These are phyloP conservation scores for Neonectria sp. DNA, from an alignment of 2,329 filamentous ascomycete species.

Conservation along the genomic window DNA sequence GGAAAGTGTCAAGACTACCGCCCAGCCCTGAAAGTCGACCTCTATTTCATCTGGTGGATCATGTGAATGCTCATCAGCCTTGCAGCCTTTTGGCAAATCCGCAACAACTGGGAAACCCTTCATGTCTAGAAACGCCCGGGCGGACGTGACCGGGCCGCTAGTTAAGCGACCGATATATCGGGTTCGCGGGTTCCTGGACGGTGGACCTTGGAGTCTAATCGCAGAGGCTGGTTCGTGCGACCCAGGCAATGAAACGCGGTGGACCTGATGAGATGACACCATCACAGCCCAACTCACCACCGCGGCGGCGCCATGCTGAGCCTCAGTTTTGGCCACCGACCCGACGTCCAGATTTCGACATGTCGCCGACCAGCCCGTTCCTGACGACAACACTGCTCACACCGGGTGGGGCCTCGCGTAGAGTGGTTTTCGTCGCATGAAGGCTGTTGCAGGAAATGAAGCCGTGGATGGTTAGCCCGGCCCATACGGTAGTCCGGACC, in stretches of 20 bases:
- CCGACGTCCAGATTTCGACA: slow-evolving; percentile 26
- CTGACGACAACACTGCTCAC: background rate
- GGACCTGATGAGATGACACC: slow-evolving; percentile 12
- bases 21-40: background rate
- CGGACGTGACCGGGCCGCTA: background rate
- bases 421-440: background rate
- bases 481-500: background rate
- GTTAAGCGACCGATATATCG: slow-evolving; percentile 15
- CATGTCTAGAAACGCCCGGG: background rate
- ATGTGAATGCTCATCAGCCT: background rate
- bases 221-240: slow-evolving; percentile 2
- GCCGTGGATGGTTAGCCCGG: background rate
- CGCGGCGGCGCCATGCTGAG: slow-evolving; percentile 10
- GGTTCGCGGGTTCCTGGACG: slow-evolving; percentile 8
- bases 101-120: background rate
- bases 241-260: slow-evolving; percentile 12
- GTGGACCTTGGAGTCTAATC: slow-evolving; percentile 7
- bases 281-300: slow-evolving; percentile 9
- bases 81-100: background rate
- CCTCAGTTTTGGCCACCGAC: slow-evolving; percentile 14
- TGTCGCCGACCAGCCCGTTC: slow-evolving; percentile 16
- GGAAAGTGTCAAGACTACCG: background rate
- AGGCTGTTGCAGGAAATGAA: slow-evolving; percentile 6
- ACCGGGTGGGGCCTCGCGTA: slow-evolving; percentile 12
- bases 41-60: background rate